A percentile compares a stretch with the other conserved stretches of the same genome.
Evolutionary conservation across 495 filamentous ascomycete genomes (phyloP).

Genomic region (Penicillium waksmanii): DNA sequence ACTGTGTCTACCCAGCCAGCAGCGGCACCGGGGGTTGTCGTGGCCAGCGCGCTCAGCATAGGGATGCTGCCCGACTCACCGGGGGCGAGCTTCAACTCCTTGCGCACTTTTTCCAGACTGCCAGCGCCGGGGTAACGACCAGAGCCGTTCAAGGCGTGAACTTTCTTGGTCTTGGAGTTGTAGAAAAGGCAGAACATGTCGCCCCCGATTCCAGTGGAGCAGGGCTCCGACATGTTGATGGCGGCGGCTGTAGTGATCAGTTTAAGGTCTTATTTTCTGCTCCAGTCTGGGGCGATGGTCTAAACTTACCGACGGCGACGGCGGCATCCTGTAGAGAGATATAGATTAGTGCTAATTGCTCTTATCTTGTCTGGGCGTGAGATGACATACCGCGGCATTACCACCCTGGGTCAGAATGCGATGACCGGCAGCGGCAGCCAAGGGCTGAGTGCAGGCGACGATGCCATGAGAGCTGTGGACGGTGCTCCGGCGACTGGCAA

Average conservation of each 20-base stretch:
- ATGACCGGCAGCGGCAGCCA: slow-evolving; percentile 87
- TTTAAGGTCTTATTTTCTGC: background rate
- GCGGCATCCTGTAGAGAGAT: slow-evolving; percentile 74
- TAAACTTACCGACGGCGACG: slow-evolving; percentile 71
- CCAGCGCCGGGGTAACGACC: slow-evolving; percentile 74
- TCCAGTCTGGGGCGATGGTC: background rate
- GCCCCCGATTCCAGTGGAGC: slow-evolving; percentile 93
- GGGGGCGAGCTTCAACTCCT: slow-evolving; percentile 68
- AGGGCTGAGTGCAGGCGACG: slow-evolving; percentile 86
- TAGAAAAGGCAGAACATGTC: slow-evolving; percentile 99
- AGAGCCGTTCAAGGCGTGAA: slow-evolving; percentile 88
- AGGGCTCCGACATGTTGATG: slow-evolving; percentile 91
- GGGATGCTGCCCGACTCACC: slow-evolving; percentile 69
- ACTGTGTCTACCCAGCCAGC: slow-evolving; percentile 94
- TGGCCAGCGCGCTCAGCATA: slow-evolving; percentile 74
- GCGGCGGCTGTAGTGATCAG: slow-evolving; percentile 62
- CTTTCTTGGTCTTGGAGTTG: slow-evolving; percentile 75
- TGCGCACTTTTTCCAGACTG: slow-evolving; percentile 69
- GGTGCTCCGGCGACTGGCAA: slow-evolving; percentile 84
- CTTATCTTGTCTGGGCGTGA: no score
- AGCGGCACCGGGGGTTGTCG: slow-evolving; percentile 86
- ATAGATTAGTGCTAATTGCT: background rate
- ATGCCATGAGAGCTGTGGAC: slow-evolving; percentile 95
- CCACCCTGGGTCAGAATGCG: slow-evolving; percentile 82
- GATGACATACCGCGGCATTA: slow-evolving; percentile 79